Conservation (phyloP, 768 basidiomycete species). For the Exsudoporus frostii region DNA sequence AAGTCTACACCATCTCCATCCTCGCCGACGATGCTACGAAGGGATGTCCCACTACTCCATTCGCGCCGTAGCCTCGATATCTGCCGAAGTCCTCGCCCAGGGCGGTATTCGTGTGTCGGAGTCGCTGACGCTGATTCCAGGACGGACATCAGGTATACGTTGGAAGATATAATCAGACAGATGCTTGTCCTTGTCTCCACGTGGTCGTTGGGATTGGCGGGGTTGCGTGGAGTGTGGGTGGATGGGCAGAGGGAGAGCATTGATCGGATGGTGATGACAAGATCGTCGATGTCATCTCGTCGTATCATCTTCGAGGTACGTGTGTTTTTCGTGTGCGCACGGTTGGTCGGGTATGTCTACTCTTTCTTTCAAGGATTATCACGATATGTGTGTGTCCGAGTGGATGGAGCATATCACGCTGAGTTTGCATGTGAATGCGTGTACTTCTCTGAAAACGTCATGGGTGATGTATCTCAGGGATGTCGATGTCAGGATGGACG, state of each 20-base stretch:
- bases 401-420: constrained; percentile 41
- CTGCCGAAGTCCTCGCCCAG: too few species aligned
- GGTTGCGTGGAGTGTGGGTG: too few species aligned
- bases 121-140: neutral
- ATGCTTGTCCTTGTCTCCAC: too few species aligned
- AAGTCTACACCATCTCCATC: constrained; percentile 35
- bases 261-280: neutral
- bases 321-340: neutral
- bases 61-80: too few species aligned
- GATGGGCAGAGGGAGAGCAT: too few species aligned
- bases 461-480: too few species aligned
- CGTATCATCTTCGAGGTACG: constrained; percentile 30
- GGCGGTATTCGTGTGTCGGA: too few species aligned
- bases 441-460: constrained; percentile 8
- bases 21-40: constrained; percentile 40
- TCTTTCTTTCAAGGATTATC: constrained; percentile 34
- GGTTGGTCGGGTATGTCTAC: neutral
- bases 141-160: neutral
- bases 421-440: constrained; percentile 38
- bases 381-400: constrained; percentile 46
- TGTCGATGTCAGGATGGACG: too few species aligned
- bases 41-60: constrained; percentile 56
- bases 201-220: neutral
- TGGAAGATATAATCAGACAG: neutral
- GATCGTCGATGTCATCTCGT: constrained; percentile 14